A percentile compares a stretch with the other conserved stretches of the same genome.
These are phyloP conservation scores for Atalantia buxifolia DNA, from an alignment of 345 rosid genomes.

Conservation along the genomic window DNA sequence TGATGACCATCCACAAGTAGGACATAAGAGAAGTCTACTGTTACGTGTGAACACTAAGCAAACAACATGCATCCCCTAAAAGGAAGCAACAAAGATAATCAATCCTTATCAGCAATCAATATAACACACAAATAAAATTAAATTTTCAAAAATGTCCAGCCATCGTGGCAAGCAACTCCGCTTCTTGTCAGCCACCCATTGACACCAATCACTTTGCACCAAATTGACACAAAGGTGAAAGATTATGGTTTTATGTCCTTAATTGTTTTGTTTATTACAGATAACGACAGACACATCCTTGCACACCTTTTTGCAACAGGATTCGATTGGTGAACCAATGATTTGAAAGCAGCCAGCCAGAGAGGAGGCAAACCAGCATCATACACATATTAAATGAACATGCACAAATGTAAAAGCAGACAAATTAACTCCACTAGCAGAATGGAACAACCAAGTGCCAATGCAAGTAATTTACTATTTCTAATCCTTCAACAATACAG, in stretches of 20 bases:
- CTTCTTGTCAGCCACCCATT: neutral
- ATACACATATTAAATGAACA: slow-evolving; percentile 11
- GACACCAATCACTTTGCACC: neutral
- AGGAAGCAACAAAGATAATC: neutral
- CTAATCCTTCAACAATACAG: neutral
- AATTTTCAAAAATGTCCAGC: slow-evolving; percentile 1
- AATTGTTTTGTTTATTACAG: neutral
- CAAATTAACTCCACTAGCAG: slow-evolving; percentile 5
- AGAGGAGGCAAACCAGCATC: neutral
- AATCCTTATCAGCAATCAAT: neutral
- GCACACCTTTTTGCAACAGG: neutral
- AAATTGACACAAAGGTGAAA: neutral
- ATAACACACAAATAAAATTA: neutral
- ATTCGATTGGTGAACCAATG: neutral
- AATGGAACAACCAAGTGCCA: neutral
- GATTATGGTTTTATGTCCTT: neutral
- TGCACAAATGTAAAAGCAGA: slow-evolving; percentile 7
- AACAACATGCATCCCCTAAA: neutral
- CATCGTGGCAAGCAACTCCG: neutral
- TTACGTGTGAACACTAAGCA: neutral
- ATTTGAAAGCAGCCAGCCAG: neutral
- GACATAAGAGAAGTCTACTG: neutral
- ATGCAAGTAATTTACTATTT: neutral
- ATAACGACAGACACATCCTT: slow-evolving; percentile 8
- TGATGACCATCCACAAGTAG: neutral